phyloP scores from a whole-genome alignment of 176 grass and related monocot genomes.

The Bromus sterilis region DNA sequence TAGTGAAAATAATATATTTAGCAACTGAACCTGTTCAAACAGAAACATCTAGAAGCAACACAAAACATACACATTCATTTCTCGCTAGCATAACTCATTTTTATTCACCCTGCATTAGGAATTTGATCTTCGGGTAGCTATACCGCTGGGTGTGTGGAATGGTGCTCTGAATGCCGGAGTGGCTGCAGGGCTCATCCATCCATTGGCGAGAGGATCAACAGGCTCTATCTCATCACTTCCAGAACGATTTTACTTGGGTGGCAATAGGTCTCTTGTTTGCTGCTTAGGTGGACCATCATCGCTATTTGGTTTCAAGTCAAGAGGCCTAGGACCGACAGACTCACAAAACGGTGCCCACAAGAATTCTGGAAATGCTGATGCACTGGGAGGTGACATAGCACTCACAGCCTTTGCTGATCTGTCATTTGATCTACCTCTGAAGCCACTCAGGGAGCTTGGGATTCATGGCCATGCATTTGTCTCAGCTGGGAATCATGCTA shows the following conservation, averaged over 20 bases:
- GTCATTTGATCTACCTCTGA: conserved; percentile 86
- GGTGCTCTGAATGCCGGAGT: conserved; percentile 74
- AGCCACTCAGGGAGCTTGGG: conserved; percentile 56
- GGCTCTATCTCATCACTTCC: conserved; percentile 37
- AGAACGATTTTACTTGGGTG: conserved; percentile 79
- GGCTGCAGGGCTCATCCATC: conserved; percentile 51
- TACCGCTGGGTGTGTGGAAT: conserved; percentile 71
- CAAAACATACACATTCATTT: background rate
- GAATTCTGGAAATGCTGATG: conserved; percentile 36
- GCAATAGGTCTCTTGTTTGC: conserved; percentile 59
- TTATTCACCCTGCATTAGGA: conserved; percentile 47
- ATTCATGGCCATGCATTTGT: conserved; percentile 80
- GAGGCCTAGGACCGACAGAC: conserved; percentile 53
- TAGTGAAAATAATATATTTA: background rate
- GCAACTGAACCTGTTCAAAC: background rate
- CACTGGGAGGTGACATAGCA: conserved; percentile 47
- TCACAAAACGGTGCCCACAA: conserved; percentile 10
- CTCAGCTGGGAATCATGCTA: conserved; percentile 69
- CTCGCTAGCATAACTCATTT: background rate
- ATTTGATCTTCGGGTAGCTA: conserved; percentile 75
- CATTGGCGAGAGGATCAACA: conserved; percentile 44
- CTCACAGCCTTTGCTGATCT: conserved; percentile 77
- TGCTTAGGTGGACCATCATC: conserved; percentile 60
- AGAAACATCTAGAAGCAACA: background rate
- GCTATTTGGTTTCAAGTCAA: conserved; percentile 65